Percentiles rank a stretch among this genome's conserved stretches.
phyloP scores from a whole-genome alignment of 257 asterid species.

The Ocimum tenuiflorum region DNA sequence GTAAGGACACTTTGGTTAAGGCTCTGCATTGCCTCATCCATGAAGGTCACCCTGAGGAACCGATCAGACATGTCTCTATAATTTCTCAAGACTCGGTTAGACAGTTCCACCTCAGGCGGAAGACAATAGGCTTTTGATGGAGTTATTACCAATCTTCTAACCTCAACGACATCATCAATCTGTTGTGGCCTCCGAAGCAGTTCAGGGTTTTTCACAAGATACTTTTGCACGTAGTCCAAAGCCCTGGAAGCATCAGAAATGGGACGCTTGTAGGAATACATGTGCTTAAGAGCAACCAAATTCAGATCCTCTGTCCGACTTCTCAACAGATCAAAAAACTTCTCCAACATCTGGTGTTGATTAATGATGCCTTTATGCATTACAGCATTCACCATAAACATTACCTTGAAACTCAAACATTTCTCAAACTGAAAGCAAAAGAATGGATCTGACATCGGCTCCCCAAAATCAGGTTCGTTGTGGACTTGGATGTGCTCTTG shows the following conservation, averaged over 20 bases:
- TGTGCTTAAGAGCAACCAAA: conserved; percentile 54
- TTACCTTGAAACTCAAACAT: conserved; percentile 45
- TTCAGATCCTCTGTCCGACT: conserved; percentile 50
- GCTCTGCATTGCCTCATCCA: conserved; percentile 84
- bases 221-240: conserved; percentile 36
- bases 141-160: conserved; percentile 67
- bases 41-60: conserved; percentile 78
- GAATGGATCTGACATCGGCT: conserved; percentile 45
- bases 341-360: conserved; percentile 66
- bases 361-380: conserved; percentile 80
- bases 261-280: conserved; percentile 54
- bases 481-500: conserved; percentile 16
- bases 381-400: conserved; percentile 70
- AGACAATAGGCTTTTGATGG: conserved; percentile 80
- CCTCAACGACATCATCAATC: conserved; percentile 59
- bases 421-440: conserved; percentile 45
- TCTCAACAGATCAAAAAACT: conserved; percentile 49
- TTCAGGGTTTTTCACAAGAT: conserved; percentile 60
- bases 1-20: conserved; percentile 52
- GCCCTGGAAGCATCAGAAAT: conserved; percentile 45
- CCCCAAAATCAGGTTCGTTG: conserved; percentile 65
- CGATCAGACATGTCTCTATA: conserved; percentile 56
- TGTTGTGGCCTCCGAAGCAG: conserved; percentile 48
- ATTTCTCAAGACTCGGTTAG: conserved; percentile 72
- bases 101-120: conserved; percentile 74